These are phyloP conservation scores for Solanum stenotomum DNA, from an alignment of 257 asterid genomes.

Conservation along the genomic window DNA sequence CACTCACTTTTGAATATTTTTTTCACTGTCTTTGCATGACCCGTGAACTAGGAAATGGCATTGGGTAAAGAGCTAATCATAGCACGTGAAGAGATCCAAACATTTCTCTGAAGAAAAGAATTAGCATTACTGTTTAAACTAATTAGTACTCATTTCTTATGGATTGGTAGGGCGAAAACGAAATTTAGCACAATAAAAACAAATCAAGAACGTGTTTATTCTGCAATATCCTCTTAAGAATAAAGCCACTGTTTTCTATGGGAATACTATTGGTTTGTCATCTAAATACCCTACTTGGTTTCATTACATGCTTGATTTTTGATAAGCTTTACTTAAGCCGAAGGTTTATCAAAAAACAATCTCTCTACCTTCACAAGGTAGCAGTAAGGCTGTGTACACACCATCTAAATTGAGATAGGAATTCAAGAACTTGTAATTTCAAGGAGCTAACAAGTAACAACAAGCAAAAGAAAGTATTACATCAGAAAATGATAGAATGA, in stretches of 20 bases:
- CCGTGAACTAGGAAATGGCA: constrained; percentile 5
- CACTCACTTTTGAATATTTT: not conserved
- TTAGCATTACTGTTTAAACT: not conserved
- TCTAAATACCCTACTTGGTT: not conserved
- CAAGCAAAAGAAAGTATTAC: not conserved
- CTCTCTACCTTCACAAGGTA: not conserved
- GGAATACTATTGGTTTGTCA: not conserved
- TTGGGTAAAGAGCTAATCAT: not conserved
- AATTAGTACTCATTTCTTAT: not conserved
- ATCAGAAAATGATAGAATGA: not conserved
- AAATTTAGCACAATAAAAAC: not conserved
- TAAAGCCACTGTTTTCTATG: not conserved
- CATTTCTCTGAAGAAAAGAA: not conserved
- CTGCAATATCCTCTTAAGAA: too few relatives aligned
- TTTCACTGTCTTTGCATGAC: not conserved
- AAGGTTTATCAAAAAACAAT: not conserved
- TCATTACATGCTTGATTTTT: not conserved
- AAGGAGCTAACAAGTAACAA: not conserved
- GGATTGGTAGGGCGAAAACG: not conserved
- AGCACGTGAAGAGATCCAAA: not conserved
- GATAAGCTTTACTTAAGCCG: not conserved
- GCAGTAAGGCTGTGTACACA: not conserved
- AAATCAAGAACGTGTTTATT: not conserved
- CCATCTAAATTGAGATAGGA: not conserved
- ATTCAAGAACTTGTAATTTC: not conserved